These are phyloP conservation scores for Neophaeococcomyces mojaviensis DNA, from an alignment of 2,329 filamentous ascomycete species.

Conservation along the genomic window DNA sequence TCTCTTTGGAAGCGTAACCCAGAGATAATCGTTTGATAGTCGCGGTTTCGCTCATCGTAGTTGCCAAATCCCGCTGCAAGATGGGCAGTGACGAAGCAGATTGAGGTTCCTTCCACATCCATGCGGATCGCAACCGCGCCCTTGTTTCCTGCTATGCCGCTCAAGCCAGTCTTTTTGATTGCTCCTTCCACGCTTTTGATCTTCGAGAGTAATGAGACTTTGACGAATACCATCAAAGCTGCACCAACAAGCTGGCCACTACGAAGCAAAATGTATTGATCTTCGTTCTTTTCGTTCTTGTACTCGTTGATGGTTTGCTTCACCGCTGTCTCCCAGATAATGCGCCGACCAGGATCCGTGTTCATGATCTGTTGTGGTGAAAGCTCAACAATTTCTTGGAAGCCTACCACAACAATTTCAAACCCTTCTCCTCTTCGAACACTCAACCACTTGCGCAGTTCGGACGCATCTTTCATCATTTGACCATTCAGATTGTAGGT, in stretches of 20 bases:
- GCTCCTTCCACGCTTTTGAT: constrained; percentile 97
- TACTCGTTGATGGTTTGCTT: constrained; percentile 63
- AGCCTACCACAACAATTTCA: constrained; percentile 81
- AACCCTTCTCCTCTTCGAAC: constrained; percentile 59
- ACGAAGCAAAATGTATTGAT: constrained; percentile 80
- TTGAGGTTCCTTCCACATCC: constrained; percentile 83
- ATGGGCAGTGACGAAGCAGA: constrained; percentile 96
- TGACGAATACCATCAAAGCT: constrained; percentile 85
- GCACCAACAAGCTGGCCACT: constrained; percentile 93
- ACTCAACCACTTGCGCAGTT: constrained; percentile 80
- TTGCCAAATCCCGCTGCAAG: constrained; percentile 92
- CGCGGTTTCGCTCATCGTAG: constrained; percentile 89
- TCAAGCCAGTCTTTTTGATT: constrained; percentile 86
- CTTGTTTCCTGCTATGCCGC: constrained; percentile 96
- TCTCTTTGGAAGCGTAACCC: constrained; percentile 88
- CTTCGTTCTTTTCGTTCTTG: constrained; percentile 42
- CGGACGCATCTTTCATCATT: constrained; percentile 66
- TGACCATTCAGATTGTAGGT: constrained; percentile 95
- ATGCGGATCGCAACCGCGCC: constrained; percentile 93
- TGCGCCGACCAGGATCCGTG: constrained; percentile 78
- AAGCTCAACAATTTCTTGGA: constrained; percentile 97
- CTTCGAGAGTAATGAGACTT: constrained; percentile 62
- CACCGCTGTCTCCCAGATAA: constrained; percentile 79
- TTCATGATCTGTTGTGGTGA: constrained; percentile 99
- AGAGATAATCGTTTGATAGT: constrained; percentile 81